Evolutionary conservation across 805 yeast genomes (phyloP).

Genomic region (Cyberlindnera mycetangii): DNA sequence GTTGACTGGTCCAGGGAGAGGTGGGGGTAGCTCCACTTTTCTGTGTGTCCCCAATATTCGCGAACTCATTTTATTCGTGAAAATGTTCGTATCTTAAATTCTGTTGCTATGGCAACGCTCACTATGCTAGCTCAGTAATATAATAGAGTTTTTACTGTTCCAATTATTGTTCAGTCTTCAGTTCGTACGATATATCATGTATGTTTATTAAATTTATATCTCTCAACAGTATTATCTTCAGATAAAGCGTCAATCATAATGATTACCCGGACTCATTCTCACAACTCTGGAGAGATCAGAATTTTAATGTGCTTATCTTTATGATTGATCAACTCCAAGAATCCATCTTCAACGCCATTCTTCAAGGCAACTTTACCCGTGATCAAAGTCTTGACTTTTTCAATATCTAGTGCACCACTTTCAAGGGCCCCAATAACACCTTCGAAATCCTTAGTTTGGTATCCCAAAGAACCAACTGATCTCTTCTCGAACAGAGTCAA

Average conservation of each 20-base stretch:
- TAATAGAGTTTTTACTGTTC: too few species aligned
- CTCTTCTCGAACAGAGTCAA: slow-evolving; percentile 40
- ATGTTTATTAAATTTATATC: too few species aligned
- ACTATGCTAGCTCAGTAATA: too few species aligned
- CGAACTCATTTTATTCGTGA: not conserved
- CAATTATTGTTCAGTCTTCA: too few species aligned
- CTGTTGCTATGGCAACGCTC: not conserved
- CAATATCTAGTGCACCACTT: slow-evolving; percentile 34
- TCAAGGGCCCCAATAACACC: slow-evolving; percentile 41
- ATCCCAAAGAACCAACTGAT: slow-evolving; percentile 45
- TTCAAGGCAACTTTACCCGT: slow-evolving; percentile 38
- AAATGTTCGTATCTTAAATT: too few species aligned
- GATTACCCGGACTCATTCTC: not conserved
- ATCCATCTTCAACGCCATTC: slow-evolving; percentile 41
- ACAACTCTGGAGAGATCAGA: slow-evolving; percentile 35
- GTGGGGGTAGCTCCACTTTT: not conserved
- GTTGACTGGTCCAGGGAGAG: slow-evolving; percentile 6
- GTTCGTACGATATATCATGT: too few species aligned
- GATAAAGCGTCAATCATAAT: too few species aligned
- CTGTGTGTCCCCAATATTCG: not conserved
- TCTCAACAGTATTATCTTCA: too few species aligned
- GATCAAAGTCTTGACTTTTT: slow-evolving; percentile 35
- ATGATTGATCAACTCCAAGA: slow-evolving; percentile 38
- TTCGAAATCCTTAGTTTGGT: slow-evolving; percentile 40
- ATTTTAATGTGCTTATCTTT: slow-evolving; percentile 47